Evolutionary conservation across 1,139 yeast genomes (phyloP).

Genomic region (Magnusiomyces suaveolens): DNA sequence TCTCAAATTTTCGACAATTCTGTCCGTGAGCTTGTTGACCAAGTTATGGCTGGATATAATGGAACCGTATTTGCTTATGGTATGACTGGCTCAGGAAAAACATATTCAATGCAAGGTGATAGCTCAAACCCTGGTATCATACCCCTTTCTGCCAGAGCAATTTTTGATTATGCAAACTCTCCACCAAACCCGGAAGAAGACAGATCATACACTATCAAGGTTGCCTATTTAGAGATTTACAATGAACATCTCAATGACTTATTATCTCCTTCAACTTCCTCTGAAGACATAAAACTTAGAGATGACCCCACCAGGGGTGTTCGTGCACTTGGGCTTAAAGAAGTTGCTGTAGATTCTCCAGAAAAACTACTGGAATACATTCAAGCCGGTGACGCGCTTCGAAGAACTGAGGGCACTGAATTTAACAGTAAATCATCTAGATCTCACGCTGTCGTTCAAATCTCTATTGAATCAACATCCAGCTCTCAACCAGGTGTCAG

Average conservation of each 20-base stretch:
- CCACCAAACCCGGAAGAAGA: slow-evolving; percentile 56
- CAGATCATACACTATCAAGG: slow-evolving; percentile 75
- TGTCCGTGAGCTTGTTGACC: slow-evolving; percentile 56
- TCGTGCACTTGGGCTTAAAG: slow-evolving; percentile 58
- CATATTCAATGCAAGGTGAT: slow-evolving; percentile 80
- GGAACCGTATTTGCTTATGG: slow-evolving; percentile 85
- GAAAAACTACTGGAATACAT: slow-evolving; percentile 51
- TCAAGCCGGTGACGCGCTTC: slow-evolving; percentile 44
- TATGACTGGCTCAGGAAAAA: slow-evolving; percentile 84
- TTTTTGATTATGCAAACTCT: slow-evolving; percentile 41
- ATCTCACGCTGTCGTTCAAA: slow-evolving; percentile 71
- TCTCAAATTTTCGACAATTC: slow-evolving; percentile 50
- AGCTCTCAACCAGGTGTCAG: slow-evolving; percentile 70
- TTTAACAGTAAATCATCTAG: slow-evolving; percentile 73
- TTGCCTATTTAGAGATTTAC: slow-evolving; percentile 73
- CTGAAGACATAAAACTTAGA: slow-evolving; percentile 48
- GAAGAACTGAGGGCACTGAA: slow-evolving; percentile 54
- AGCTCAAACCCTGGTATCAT: slow-evolving; percentile 66
- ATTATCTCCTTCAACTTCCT: slow-evolving; percentile 41
- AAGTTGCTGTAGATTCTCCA: slow-evolving; percentile 48
- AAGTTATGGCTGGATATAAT: slow-evolving; percentile 68
- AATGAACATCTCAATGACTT: slow-evolving; percentile 69
- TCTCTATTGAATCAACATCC: slow-evolving; percentile 45
- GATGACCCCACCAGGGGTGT: slow-evolving; percentile 61
- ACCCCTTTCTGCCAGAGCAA: slow-evolving; percentile 58